phyloP scores from a whole-genome alignment of 345 rosid genomes.

The Erucastrum elatum region DNA sequence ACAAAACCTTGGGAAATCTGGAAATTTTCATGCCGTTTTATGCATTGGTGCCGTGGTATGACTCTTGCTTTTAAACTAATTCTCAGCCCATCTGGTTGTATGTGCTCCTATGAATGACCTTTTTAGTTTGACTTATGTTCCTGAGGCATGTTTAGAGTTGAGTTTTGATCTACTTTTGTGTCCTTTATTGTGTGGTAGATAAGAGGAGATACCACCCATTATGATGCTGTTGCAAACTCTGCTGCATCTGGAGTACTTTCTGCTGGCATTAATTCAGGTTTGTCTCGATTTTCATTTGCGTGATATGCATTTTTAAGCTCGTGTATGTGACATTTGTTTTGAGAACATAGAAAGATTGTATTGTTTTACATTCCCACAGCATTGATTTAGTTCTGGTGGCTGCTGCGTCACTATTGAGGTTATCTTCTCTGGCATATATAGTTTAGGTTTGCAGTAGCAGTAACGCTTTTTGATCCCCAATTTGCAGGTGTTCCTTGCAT shows the following conservation, averaged over 20 bases:
- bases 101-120: neutral
- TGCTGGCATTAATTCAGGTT: conserved; percentile 94
- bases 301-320: too few species aligned
- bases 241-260: conserved; percentile 98
- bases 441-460: neutral
- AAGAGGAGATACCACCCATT: conserved; percentile 94
- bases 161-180: conserved; percentile 14
- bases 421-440: neutral
- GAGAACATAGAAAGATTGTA: too few species aligned
- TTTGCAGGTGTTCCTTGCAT: conserved; percentile 89
- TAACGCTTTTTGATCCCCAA: neutral
- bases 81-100: neutral
- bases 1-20: conserved; percentile 72
- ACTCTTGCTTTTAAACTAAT: neutral
- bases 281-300: too few species aligned
- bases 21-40: conserved; percentile 66
- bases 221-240: conserved; percentile 95
- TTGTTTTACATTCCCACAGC: neutral
- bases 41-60: conserved; percentile 99
- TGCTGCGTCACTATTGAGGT: neutral
- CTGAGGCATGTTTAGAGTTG: conserved; percentile 4
- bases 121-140: neutral
- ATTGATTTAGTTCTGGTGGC: neutral
- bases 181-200: conserved; percentile 52
- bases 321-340: too few species aligned